These are phyloP conservation scores for Dicorynia guianensis DNA, from an alignment of 306 rosid genomes.

Conservation along the genomic window DNA sequence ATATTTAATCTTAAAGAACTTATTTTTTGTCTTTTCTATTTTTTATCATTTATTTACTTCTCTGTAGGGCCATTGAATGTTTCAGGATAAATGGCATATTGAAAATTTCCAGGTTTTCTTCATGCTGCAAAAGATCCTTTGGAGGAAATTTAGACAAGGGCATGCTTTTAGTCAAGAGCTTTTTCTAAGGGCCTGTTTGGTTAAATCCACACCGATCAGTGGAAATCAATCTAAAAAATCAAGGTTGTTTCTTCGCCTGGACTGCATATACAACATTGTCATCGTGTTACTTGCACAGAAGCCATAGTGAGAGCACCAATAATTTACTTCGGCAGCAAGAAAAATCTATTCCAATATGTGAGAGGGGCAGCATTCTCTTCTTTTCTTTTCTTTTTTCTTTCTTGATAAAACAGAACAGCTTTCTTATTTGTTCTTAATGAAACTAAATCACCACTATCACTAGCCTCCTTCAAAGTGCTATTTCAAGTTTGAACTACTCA, in stretches of 20 bases:
- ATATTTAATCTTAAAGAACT: slow-evolving; percentile 8
- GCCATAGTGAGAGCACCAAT: neutral
- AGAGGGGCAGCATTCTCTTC: too few species aligned
- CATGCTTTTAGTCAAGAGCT: neutral
- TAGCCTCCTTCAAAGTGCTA: neutral
- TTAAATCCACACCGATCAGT: slow-evolving; percentile 6
- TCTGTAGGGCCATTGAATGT: neutral
- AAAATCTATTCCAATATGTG: neutral
- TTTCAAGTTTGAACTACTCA: slow-evolving; percentile 19
- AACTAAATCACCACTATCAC: slow-evolving; percentile 3
- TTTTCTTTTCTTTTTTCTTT: too few species aligned
- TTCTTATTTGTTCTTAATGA: slow-evolving; percentile 1
- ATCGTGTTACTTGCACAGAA: slow-evolving; percentile 5
- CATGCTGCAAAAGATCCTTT: neutral
- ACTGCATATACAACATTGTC: neutral
- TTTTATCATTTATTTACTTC: neutral
- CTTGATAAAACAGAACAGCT: neutral
- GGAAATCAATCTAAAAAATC: neutral
- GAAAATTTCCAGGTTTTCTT: neutral
- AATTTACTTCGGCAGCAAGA: neutral
- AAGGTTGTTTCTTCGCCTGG: slow-evolving; percentile 9
- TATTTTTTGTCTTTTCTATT: neutral
- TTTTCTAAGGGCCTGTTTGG: neutral
- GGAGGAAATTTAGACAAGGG: neutral
- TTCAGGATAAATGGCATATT: neutral